Base-by-base conservation (phyloP, 352 stramenopile species). In the Phytopythium delawarense region DNA sequence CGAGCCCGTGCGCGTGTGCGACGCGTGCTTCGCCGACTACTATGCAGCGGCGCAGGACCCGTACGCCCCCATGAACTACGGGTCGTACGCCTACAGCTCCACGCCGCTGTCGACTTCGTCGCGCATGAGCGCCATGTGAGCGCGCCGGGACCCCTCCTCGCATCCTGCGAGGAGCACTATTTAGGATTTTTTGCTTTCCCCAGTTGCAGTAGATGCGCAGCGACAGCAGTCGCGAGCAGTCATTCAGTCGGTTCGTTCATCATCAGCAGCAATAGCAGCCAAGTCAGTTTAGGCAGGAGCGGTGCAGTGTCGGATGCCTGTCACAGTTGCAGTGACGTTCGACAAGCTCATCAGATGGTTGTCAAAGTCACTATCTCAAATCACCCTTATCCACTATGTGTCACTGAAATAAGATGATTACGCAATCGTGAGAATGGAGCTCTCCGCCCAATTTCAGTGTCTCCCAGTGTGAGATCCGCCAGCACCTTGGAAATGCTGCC, bases 21-120 rank as follows among this genome's bases (percentile, higher is more conserved):
- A 96, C 57, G 77, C 81, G n/a, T 96, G 87, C 61, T 96, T 94
- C 37, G 74, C 74, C 28, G 82, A 92, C 52, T 88, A 91, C 57
- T 87, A 88, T 58, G 70, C 75, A 53, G 68, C 66, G 45, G 58
- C 74, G 16, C 66, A 79, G 42, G 63, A 72, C 28, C 62, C 62
- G 20, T 71, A 69, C 30, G 57, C 72, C 5, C 59, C 63, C 1
- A 39, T 61, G 18, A 64, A 70, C 35, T 76, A 61, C 21, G 55
- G 46, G 28, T 62, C 57, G 21, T 76, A 72, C 16, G 75, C 54
- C 44, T 70, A 67, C 8, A 66, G 63, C 21, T 51, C 54, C 21
- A 60, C 54, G 37, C 68, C 65, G 34, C 40, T 76, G 61, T 76
- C 68, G 44, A 56, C 66, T 13, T 73, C 65, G 15, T 75, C 69